phyloP scores from a whole-genome alignment of 768 basidiomycete species.

The Boletus sp. region DNA sequence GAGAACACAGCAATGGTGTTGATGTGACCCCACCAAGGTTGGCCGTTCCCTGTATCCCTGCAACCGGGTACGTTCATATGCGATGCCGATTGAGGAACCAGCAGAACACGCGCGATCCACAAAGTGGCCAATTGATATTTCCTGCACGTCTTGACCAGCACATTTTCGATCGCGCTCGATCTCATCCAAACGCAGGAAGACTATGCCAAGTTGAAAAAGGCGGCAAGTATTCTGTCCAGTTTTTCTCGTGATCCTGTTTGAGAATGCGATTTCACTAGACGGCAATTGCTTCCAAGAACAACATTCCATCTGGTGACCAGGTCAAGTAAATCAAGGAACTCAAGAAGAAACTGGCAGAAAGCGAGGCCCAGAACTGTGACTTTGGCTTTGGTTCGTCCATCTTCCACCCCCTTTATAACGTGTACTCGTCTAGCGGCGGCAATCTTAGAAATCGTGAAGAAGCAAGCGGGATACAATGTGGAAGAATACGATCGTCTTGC shows the following conservation, averaged over 20 bases:
- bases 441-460: constrained; percentile 70
- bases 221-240: constrained; percentile 25
- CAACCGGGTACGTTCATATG: too few relatives aligned
- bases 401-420: background rate
- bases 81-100: too few relatives aligned
- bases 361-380: constrained; percentile 62
- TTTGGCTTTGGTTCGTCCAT: constrained; percentile 63
- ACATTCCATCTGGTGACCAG: constrained; percentile 24
- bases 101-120: too few relatives aligned
- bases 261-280: too few relatives aligned
- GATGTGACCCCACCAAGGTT: too few relatives aligned
- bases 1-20: too few relatives aligned
- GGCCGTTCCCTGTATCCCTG: too few relatives aligned
- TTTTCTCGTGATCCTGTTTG: background rate
- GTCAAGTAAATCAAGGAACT: constrained; percentile 57
- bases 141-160: constrained; percentile 88
- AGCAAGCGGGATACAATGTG: constrained; percentile 76
- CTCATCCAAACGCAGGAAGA: too few relatives aligned
- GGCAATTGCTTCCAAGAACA: background rate
- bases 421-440: background rate
- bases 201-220: constrained; percentile 81
- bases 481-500: constrained; percentile 82
- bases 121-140: constrained; percentile 77
- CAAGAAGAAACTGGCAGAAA: constrained; percentile 60
- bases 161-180: constrained; percentile 57